A percentile compares a stretch with the other conserved stretches of the same genome.
These are phyloP conservation scores for Aspergillus nidulans DNA, from an alignment of 495 filamentous ascomycete genomes.

Conservation along the genomic window DNA sequence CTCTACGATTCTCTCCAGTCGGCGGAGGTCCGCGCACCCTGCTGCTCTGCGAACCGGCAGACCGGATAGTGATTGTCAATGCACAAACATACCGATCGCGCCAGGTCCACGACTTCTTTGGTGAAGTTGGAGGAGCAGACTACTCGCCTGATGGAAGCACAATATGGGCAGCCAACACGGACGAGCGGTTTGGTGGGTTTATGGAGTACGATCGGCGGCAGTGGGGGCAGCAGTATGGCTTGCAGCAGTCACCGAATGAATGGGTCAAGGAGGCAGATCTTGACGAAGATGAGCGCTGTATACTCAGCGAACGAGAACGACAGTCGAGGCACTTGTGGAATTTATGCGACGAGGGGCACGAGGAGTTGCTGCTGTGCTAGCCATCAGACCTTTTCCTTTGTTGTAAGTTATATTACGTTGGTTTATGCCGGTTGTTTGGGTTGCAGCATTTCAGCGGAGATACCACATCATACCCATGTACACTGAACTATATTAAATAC, in stretches of 20 bases:
- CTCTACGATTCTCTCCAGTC: constrained; percentile 74
- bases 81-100: constrained; percentile 60
- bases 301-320: constrained; percentile 30
- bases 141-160: constrained; percentile 68
- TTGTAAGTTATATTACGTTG: not conserved
- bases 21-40: constrained; percentile 71
- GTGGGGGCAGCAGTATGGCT: constrained; percentile 34
- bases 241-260: constrained; percentile 32
- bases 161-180: constrained; percentile 70
- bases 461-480: constrained; percentile 6
- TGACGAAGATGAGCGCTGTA: constrained; percentile 33
- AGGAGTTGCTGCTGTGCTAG: constrained; percentile 22
- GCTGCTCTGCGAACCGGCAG: constrained; percentile 77
- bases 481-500: not conserved
- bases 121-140: constrained; percentile 74
- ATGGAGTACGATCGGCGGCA: constrained; percentile 65
- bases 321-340: constrained; percentile 31
- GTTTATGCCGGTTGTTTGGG: not conserved
- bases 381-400: not conserved
- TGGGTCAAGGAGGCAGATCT: constrained; percentile 35
- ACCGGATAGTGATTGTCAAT: constrained; percentile 75
- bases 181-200: constrained; percentile 72
- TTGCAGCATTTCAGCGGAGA: constrained; percentile 13
- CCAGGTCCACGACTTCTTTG: constrained; percentile 81
- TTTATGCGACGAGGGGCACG: constrained; percentile 33